Evolutionary conservation across 1,139 yeast species (phyloP).

Genomic region (Pichia sp.): DNA sequence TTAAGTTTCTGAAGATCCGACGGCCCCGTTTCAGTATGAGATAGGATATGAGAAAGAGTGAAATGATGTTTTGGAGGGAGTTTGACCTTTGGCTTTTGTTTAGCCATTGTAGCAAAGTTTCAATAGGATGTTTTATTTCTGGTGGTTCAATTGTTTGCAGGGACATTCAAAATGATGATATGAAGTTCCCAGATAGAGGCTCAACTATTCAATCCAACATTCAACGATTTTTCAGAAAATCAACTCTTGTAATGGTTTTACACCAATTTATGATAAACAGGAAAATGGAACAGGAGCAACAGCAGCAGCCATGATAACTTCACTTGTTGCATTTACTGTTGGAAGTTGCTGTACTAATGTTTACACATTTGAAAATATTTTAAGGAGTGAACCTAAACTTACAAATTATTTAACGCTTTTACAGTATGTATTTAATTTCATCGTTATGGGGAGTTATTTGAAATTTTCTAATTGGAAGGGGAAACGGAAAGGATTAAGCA

Average conservation of each 20-base stretch:
- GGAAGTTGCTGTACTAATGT: slow-evolving; percentile 76
- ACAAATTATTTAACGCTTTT: slow-evolving; percentile 52
- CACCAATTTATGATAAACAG: too few relatives aligned
- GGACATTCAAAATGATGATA: too few relatives aligned
- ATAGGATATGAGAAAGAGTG: slow-evolving; percentile 10
- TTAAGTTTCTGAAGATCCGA: slow-evolving; percentile 8
- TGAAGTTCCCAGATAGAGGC: too few relatives aligned
- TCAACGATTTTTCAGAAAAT: too few relatives aligned
- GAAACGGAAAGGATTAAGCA: background rate
- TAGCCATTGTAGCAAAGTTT: slow-evolving; percentile 2
- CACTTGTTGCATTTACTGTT: slow-evolving; percentile 38
- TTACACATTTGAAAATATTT: slow-evolving; percentile 49
- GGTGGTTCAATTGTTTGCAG: too few relatives aligned
- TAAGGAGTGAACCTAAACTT: slow-evolving; percentile 32
- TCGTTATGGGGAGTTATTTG: slow-evolving; percentile 20
- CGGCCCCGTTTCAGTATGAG: slow-evolving; percentile 4
- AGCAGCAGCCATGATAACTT: background rate
- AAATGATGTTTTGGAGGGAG: slow-evolving; percentile 13
- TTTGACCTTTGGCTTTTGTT: slow-evolving; percentile 4
- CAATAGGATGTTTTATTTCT: too few relatives aligned
- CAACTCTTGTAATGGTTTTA: too few relatives aligned
- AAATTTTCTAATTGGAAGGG: too few relatives aligned
- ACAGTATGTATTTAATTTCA: slow-evolving; percentile 51
- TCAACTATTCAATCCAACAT: too few relatives aligned
- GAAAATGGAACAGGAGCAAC: too few relatives aligned